phyloP scores from a whole-genome alignment of 352 stramenopile genomes.

The Aphanomyces cochlioides region DNA sequence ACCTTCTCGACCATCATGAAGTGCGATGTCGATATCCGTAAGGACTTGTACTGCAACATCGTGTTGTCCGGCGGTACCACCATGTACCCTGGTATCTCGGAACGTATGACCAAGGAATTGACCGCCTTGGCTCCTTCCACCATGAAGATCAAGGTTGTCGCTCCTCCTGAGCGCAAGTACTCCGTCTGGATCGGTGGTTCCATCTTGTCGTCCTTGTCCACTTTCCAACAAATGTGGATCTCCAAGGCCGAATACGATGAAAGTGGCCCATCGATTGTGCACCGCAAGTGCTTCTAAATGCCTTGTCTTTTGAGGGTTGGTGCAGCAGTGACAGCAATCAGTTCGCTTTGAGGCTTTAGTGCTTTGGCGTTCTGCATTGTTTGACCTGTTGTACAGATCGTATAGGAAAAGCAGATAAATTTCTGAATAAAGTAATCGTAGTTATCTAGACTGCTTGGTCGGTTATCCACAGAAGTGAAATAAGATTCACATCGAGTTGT shows the following conservation, averaged over 20 bases:
- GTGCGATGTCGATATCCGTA: constrained; percentile 89
- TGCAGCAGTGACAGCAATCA: background rate
- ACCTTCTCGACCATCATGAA: constrained; percentile 84
- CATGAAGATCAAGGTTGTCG: constrained; percentile 97
- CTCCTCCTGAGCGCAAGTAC: constrained; percentile 92
- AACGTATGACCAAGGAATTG: constrained; percentile 93
- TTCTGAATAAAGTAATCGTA: constrained; percentile 26
- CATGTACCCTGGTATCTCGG: constrained; percentile 94
- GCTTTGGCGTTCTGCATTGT: constrained; percentile 14
- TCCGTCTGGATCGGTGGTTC: constrained; percentile 97
- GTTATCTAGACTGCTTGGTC: constrained; percentile 15
- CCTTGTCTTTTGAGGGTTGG: background rate
- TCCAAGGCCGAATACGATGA: constrained; percentile 97
- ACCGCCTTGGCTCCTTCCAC: constrained; percentile 79
- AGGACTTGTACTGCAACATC: constrained; percentile 95
- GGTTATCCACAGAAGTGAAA: no score
- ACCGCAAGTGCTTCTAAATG: constrained; percentile 94
- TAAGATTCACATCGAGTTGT: no score
- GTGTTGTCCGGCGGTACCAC: constrained; percentile 95
- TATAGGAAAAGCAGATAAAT: constrained; percentile 18
- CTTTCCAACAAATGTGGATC: constrained; percentile 99
- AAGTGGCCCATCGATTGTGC: constrained; percentile 93
- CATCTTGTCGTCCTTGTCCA: constrained; percentile 95
- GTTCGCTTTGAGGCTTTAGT: constrained; percentile 28
- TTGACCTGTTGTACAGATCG: constrained; percentile 1